phyloP scores from a whole-genome alignment of 805 yeast genomes.

The Ogataea degrootiae region DNA sequence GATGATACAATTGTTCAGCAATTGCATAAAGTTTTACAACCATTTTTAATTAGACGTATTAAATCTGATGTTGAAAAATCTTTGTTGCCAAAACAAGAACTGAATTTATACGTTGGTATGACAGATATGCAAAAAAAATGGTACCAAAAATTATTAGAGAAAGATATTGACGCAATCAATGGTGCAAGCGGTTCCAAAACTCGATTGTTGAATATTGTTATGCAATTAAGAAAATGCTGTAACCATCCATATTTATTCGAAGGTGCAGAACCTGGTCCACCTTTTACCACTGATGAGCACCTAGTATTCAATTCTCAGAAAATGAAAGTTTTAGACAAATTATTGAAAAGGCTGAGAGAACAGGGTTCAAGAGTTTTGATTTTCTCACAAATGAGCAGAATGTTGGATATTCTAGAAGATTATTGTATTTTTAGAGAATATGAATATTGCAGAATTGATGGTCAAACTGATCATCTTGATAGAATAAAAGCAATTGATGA shows the following conservation, averaged over 20 bases:
- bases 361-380: conserved; percentile 88
- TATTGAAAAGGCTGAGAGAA: conserved; percentile 62
- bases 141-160: conserved; percentile 85
- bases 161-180: conserved; percentile 93
- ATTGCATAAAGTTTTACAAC: conserved; percentile 80
- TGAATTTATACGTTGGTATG: conserved; percentile 90
- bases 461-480: conserved; percentile 88
- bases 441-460: conserved; percentile 89
- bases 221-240: conserved; percentile 95
- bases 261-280: conserved; percentile 99
- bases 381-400: conserved; percentile 90
- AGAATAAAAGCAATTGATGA: conserved; percentile 91
- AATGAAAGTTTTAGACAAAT: conserved; percentile 81
- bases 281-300: conserved; percentile 93
- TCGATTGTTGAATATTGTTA: conserved; percentile 83
- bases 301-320: conserved; percentile 83
- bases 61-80: conserved; percentile 93
- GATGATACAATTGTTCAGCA: conserved; percentile 89
- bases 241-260: conserved; percentile 96
- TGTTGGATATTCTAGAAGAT: conserved; percentile 86
- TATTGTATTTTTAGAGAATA: conserved; percentile 82
- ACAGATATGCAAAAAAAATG: conserved; percentile 90
- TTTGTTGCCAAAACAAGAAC: conserved; percentile 82
- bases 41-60: conserved; percentile 83
- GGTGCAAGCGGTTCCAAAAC: conserved; percentile 93